Base-by-base conservation (phyloP, 2,329 filamentous ascomycete species). In the Parastagonospora avenae region DNA sequence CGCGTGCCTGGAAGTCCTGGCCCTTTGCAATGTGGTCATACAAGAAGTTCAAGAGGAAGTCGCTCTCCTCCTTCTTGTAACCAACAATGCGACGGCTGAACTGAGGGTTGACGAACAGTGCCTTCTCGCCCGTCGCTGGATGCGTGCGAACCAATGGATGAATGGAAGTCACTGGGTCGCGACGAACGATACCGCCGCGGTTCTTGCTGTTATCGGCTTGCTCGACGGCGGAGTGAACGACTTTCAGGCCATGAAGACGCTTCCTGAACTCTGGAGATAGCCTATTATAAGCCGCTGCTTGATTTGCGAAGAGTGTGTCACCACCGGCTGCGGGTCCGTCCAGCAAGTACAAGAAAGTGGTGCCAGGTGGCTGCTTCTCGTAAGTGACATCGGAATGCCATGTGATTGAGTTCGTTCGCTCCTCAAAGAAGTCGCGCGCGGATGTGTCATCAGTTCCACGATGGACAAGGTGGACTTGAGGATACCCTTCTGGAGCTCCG, bases 321-420 rank as follows among this genome's bases (percentile, higher is more conserved):
- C 92, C 92, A 31, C 92, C 92, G 0, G 85, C 87, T 33, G 84
- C 80, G 1, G 92, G 92, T 38, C 84, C 87, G 68, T 96, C 91
- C n/a, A 97, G 82, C 42, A 92, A 81, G 69, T 95, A 96, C 31
- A 96, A 75, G 75, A 96, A 95, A 0, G 92, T 96, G 0, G 91
- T 96, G 28, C 91, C 91, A 0, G 92, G 91, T 1, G 92, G 91
- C 75, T 97, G 92, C 60, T 84, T 78, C 77, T 96, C 92, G 69
- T 95, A 96, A 0, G 89, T 90, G 1, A 96, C 87, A 61, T 96
- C 92, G 0, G 87, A 90, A 76, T 96, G 92, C 91, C 91, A 96
- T 7, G 90, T 90, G 1, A 95, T 86, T 1, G 87, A 90, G 74
- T 87, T 93, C 3, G 89, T 92, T 16, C 89, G 83, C 40, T 84